Percentiles rank a stretch among this genome's conserved stretches.
These are phyloP conservation scores for Marasmius oreades DNA, from an alignment of 1,284 basidiomycete species.

Conservation along the genomic window DNA sequence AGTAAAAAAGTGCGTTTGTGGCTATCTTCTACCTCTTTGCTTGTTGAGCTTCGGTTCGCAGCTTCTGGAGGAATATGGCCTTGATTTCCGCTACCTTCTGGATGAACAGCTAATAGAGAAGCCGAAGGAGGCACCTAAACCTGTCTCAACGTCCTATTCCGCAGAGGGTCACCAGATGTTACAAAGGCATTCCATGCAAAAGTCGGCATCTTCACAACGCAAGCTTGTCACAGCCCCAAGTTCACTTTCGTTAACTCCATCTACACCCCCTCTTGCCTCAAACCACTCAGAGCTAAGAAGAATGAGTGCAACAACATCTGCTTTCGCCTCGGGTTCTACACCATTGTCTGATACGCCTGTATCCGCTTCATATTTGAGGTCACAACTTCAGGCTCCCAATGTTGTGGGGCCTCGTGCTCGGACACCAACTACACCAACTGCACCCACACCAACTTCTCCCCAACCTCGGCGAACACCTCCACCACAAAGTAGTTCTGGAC, in stretches of 20 bases:
- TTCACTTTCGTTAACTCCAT: background rate
- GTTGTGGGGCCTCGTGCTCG: background rate
- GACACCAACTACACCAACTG: constrained; percentile 5
- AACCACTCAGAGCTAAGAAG: background rate
- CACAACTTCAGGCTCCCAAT: background rate
- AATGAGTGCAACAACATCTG: background rate
- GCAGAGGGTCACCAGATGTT: constrained; percentile 2
- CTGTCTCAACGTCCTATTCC: constrained; percentile 20
- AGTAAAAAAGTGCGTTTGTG: constrained; percentile 66
- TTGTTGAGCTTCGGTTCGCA: background rate
- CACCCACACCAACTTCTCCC: constrained; percentile 24
- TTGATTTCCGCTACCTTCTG: constrained; percentile 88
- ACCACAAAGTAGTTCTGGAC: constrained; percentile 2
- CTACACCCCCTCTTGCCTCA: background rate
- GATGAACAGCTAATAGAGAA: constrained; percentile 62
- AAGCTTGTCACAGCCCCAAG: constrained; percentile 12
- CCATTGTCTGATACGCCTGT: background rate
- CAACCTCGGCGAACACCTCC: constrained; percentile 27
- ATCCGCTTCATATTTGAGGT: background rate
- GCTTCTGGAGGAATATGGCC: constrained; percentile 73
- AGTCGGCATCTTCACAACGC: background rate
- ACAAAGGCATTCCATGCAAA: background rate
- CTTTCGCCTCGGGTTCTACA: background rate
- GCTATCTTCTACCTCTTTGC: background rate
- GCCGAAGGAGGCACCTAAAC: constrained; percentile 34